Evolutionary conservation across 2,329 filamentous ascomycete species (phyloP).

Genomic region (Elsinoe perseae): DNA sequence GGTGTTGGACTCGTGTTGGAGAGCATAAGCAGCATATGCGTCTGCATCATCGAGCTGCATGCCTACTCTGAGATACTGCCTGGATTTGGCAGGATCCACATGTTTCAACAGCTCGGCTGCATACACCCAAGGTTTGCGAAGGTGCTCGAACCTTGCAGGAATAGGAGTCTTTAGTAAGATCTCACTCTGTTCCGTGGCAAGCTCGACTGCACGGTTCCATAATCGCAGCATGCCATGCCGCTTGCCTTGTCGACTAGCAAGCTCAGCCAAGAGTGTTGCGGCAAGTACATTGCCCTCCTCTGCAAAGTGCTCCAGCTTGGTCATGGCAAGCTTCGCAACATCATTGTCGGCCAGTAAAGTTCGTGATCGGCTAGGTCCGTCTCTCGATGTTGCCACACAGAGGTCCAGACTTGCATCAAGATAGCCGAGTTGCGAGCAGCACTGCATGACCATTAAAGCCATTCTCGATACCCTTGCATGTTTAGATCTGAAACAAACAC

Average conservation of each 20-base stretch:
- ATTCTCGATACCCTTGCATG: neutral
- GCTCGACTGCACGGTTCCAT: slow-evolving; percentile 16
- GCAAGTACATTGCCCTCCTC: slow-evolving; percentile 16
- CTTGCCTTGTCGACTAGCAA: slow-evolving; percentile 6
- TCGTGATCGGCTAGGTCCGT: neutral
- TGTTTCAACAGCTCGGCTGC: neutral
- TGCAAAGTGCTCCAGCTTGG: neutral
- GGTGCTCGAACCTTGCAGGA: slow-evolving; percentile 18
- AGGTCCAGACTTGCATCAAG: slow-evolving; percentile 11
- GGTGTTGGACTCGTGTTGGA: slow-evolving; percentile 19
- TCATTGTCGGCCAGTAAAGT: neutral
- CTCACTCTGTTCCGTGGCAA: neutral
- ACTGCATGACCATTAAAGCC: neutral
- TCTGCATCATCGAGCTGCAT: slow-evolving; percentile 37
- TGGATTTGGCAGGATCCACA: neutral
- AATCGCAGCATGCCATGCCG: neutral
- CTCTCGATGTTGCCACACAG: neutral
- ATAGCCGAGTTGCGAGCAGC: slow-evolving; percentile 7
- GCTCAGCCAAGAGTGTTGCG: slow-evolving; percentile 15
- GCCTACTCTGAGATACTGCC: slow-evolving; percentile 28
- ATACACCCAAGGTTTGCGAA: slow-evolving; percentile 26
- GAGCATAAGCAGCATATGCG: slow-evolving; percentile 34
- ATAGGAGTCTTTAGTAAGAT: neutral
- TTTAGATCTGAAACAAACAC: neutral
- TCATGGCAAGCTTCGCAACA: neutral